These are phyloP conservation scores for Leccinum ochraceum DNA, from an alignment of 768 basidiomycete genomes.

Conservation along the genomic window DNA sequence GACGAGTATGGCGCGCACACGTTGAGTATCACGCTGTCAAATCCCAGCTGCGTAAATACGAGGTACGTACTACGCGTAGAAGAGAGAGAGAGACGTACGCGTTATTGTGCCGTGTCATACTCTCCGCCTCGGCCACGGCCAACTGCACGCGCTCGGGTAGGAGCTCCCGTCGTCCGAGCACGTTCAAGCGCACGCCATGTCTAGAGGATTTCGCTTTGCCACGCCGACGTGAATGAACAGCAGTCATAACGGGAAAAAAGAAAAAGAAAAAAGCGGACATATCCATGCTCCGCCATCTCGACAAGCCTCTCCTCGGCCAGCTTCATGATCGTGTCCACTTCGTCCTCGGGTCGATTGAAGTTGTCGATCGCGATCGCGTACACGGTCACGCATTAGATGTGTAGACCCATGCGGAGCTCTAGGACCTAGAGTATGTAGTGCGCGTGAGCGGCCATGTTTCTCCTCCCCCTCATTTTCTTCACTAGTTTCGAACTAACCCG, in stretches of 20 bases:
- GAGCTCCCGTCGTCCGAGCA: slow-evolving; percentile 75
- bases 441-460: too few relatives aligned
- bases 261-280: slow-evolving; percentile 27
- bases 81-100: slow-evolving; percentile 42
- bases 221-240: background rate
- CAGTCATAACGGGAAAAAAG: background rate
- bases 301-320: slow-evolving; percentile 48
- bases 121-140: slow-evolving; percentile 71
- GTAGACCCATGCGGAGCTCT: too few relatives aligned
- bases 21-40: slow-evolving; percentile 78
- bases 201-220: slow-evolving; percentile 68
- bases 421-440: too few relatives aligned
- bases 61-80: background rate
- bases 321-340: slow-evolving; percentile 47
- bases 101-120: slow-evolving; percentile 71
- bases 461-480: too few relatives aligned
- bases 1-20: slow-evolving; percentile 93
- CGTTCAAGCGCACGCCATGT: slow-evolving; percentile 82
- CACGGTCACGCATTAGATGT: too few relatives aligned
- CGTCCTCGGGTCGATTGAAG: too few relatives aligned
- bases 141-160: slow-evolving; percentile 74
- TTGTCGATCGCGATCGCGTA: too few relatives aligned
- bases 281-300: slow-evolving; percentile 85
- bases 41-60: background rate
- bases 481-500: too few relatives aligned